Base-by-base conservation (phyloP, 345 rosid species). In the Populus deltoides region DNA sequence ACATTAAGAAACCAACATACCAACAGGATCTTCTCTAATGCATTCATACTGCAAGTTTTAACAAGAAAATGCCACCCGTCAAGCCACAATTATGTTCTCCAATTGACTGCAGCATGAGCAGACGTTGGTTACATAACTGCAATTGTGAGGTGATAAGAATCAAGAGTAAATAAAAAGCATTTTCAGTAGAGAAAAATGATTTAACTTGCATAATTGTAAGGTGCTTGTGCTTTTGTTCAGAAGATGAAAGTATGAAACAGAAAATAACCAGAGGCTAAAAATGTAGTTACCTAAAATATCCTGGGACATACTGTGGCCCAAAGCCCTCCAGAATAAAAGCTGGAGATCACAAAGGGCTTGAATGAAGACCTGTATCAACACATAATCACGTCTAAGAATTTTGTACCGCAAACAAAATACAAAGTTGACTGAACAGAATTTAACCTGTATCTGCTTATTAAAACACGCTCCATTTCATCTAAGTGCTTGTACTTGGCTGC, bases 281-380 rank as follows among this genome's bases (percentile, higher is more conserved):
- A 24, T 3, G 20, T 35, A 13, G 57, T 77, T 83, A 92, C 93
- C 97, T 88, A 89, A 81, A 70, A 81, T 84, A 89, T 88, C 85
- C 67, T 24, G 84, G 84, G 81, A 82, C 74, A 76, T 65, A 86
- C 81, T 75, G 87, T 77, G 11, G 87, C 91, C 93, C 91, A 86
- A 80, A 82, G 91, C 79, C 84, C 84, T 86, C 89, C 91, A 83
- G 85, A 84, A 74, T 81, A 84, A 81, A 85, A 45, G 82, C 90
- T 77, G 83, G 92, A 89, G 84, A 83, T 84, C 87, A 85, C 83
- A 87, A 81, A 81, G 91, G 91, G 89, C 88, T 92, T 84, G 74
- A 73, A 83, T 74, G 72, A 82, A 55, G 83, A 86, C 86, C 88
- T 83, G 87, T 88, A 90, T 61, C 82, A 82, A 76, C 86, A 83